Percentiles rank a stretch among this genome's conserved stretches.
These are phyloP conservation scores for Fusarium sp. DNA, from an alignment of 2,329 filamentous ascomycete species.

Conservation along the genomic window DNA sequence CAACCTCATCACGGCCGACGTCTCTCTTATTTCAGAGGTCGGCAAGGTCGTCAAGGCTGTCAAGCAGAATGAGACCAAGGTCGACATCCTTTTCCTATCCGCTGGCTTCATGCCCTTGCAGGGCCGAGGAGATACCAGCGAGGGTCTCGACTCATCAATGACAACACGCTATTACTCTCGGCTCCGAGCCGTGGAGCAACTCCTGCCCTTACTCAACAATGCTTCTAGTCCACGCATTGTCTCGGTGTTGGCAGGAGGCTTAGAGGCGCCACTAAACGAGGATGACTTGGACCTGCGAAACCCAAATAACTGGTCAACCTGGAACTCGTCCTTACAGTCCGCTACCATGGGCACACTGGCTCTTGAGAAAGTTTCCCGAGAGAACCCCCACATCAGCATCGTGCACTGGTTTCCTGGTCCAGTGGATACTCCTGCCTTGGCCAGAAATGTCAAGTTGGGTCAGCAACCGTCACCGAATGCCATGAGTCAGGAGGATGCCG, in stretches of 20 bases:
- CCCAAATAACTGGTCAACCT: not conserved
- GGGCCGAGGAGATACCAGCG: constrained; percentile 6
- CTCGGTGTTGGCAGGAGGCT: not conserved
- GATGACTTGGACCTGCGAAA: constrained; percentile 7
- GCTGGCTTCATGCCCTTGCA: constrained; percentile 21
- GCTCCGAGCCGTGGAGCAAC: constrained; percentile 2
- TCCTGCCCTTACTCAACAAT: constrained; percentile 20
- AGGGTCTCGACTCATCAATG: constrained; percentile 28
- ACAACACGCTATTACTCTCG: constrained; percentile 17
- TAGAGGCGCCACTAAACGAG: not conserved
- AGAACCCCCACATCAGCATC: constrained; percentile 7
- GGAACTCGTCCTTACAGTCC: constrained; percentile 14
- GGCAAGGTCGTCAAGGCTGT: not conserved
- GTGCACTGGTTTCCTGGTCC: constrained; percentile 16
- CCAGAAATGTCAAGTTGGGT: constrained; percentile 1
- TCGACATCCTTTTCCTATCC: constrained; percentile 16
- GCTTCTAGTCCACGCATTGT: not conserved
- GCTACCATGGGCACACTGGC: constrained; percentile 23
- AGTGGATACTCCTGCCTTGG: not conserved
- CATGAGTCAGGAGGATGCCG: constrained; percentile 6
- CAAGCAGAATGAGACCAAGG: constrained; percentile 5
- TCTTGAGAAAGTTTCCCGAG: not conserved
- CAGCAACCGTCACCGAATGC: not conserved
- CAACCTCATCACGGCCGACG: constrained; percentile 10
- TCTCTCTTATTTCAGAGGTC: not conserved